Base-by-base conservation (phyloP, 2,329 filamentous ascomycete species). In the Bipolaris cookei region DNA sequence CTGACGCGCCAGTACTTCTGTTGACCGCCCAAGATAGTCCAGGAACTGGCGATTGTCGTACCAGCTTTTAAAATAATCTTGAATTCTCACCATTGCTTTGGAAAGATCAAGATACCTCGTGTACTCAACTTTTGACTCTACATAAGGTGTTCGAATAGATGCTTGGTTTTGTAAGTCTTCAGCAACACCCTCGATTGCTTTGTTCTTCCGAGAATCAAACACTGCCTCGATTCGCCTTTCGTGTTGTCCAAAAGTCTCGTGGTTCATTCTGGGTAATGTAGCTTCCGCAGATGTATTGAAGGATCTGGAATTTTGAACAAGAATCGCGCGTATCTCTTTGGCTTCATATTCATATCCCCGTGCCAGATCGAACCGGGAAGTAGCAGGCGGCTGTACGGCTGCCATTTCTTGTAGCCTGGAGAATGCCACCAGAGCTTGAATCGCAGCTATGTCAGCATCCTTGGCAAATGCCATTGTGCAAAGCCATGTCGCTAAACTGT, bases 41-140 rank as follows among this genome's bases (percentile, higher is more conserved):
- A 54, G 20, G 76, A 83, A 63, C 77, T 64, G 0, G 74, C 77
- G 18, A 82, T 72, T 18, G 81, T 68, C 18, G 80, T 55, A 61
- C 67, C 70, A 73, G 2, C 13, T 11, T 14, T 62, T 51, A 34
- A 69, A 73, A 11, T 14, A 49, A 0, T 16, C 6, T 3, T 10
- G 59, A 3, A 77, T 63, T 0, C 28, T 16, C 0, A n/a, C 3
- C 66, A 71, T 71, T 2, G 59, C 65, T 6, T 14, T 20, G 1
- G 23, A 2, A 0, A 43, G 53, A 5, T 69, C 16, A 3, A 73
- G 5, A 28, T 71, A 74, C 16, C 42, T 58, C 0, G 38, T 21
- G 5, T 60, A 47, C 11, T 51, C 28, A 5, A 39, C 3, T 1
- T 18, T 48, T 1, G 10, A 32, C 20, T 68, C 68, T 2, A 16